Conservation (phyloP, 2,329 filamentous ascomycete genomes). For the Ophiocordyceps camponoti-floridani region DNA sequence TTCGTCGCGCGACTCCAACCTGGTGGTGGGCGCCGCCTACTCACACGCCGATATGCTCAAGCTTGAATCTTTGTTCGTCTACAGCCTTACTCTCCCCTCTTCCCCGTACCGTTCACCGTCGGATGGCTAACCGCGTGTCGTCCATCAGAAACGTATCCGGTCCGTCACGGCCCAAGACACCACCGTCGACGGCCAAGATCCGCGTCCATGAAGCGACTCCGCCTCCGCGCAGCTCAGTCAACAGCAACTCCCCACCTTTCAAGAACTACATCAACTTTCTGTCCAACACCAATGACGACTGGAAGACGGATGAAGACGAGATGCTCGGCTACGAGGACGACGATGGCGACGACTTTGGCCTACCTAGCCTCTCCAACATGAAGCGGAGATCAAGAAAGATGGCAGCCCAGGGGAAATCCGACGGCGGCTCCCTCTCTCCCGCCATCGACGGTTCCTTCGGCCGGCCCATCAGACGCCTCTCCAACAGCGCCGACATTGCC, state of each 20-base stretch:
- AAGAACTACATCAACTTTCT: slow-evolving; percentile 68
- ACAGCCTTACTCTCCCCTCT: neutral
- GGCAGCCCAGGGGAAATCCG: slow-evolving; percentile 21
- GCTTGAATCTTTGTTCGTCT: slow-evolving; percentile 56
- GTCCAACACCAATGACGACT: slow-evolving; percentile 66
- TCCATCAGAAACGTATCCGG: slow-evolving; percentile 36
- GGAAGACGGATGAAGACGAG: slow-evolving; percentile 61
- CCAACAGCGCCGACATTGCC: slow-evolving; percentile 85
- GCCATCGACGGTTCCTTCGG: slow-evolving; percentile 12
- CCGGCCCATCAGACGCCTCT: slow-evolving; percentile 37
- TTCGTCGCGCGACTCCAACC: slow-evolving; percentile 37
- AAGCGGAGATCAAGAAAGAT: slow-evolving; percentile 48
- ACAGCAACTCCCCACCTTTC: slow-evolving; percentile 43
- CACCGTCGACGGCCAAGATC: slow-evolving; percentile 46
- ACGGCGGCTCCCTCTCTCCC: slow-evolving; percentile 16
- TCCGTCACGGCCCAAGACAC: slow-evolving; percentile 50
- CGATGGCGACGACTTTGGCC: slow-evolving; percentile 86
- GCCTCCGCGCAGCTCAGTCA: slow-evolving; percentile 31
- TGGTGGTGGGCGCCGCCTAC: slow-evolving; percentile 86
- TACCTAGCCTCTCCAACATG: slow-evolving; percentile 86
- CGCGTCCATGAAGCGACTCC: slow-evolving; percentile 34
- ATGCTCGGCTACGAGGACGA: slow-evolving; percentile 69
- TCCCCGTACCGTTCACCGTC: too few species aligned
- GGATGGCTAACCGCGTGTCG: neutral
- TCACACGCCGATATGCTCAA: slow-evolving; percentile 92